Evolutionary conservation across 2,329 filamentous ascomycete genomes (phyloP).

Genomic region (Pseudodiploospora longispora): DNA sequence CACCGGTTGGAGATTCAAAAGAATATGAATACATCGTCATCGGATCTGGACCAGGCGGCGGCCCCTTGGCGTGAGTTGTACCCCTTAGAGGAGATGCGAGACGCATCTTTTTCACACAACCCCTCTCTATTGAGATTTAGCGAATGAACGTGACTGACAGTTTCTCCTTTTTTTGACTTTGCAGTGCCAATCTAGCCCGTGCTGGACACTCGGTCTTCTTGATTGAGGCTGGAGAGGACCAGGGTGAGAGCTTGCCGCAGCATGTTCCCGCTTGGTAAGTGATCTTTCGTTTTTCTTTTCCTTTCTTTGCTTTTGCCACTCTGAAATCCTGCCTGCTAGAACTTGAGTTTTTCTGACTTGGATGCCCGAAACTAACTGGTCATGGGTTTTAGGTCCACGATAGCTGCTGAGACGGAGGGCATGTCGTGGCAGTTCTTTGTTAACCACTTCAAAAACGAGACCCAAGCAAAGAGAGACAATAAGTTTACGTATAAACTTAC

Average conservation of each 20-base stretch:
- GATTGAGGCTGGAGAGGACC: conserved; percentile 49
- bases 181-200: conserved; percentile 39
- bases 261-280: conserved; percentile 10
- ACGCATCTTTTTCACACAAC: not conserved
- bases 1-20: not conserved
- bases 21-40: conserved; percentile 51
- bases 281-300: no score
- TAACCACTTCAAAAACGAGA: conserved; percentile 40
- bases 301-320: no score
- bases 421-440: conserved; percentile 52
- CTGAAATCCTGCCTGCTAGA: no score
- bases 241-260: conserved; percentile 23
- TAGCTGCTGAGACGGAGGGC: conserved; percentile 7
- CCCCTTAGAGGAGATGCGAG: not conserved
- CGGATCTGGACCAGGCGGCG: conserved; percentile 47
- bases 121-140: no score
- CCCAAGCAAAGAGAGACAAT: conserved; percentile 12
- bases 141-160: not conserved
- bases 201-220: conserved; percentile 48
- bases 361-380: no score
- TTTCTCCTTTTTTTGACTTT: not conserved
- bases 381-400: not conserved
- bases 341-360: no score
- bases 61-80: conserved; percentile 34
- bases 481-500: conserved; percentile 14